phyloP scores from a whole-genome alignment of 768 basidiomycete species.

The Lactarius sp. region DNA sequence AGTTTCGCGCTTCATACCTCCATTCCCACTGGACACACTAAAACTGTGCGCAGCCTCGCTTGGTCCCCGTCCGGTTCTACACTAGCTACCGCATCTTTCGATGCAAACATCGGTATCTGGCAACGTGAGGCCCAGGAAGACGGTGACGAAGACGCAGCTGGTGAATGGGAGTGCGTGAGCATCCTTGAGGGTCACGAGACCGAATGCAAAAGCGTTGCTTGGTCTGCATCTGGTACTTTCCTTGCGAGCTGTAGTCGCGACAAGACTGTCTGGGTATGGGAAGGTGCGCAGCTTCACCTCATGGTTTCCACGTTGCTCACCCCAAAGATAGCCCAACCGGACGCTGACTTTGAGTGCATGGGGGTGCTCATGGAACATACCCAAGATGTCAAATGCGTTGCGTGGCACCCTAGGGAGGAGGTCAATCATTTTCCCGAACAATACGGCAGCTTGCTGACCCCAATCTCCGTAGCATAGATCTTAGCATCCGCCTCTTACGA shows the following conservation, averaged over 20 bases:
- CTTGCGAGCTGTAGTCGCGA: conserved; percentile 95
- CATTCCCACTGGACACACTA: conserved; percentile 79
- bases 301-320: conserved; percentile 2
- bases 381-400: conserved; percentile 93
- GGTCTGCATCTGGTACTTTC: conserved; percentile 42
- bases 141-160: conserved; percentile 30
- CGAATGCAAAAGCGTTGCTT: conserved; percentile 72
- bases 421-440: conserved; percentile 30
- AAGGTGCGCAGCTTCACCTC: conserved; percentile 50
- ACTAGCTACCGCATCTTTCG: conserved; percentile 91
- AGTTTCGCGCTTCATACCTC: conserved; percentile 54
- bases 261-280: conserved; percentile 99
- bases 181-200: conserved; percentile 93
- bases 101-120: conserved; percentile 90
- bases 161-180: conserved; percentile 84
- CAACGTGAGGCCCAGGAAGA: conserved; percentile 55
- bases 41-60: conserved; percentile 80
- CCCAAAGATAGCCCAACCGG: conserved; percentile 66
- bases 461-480: conserved; percentile 50
- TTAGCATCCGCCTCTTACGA: conserved; percentile 97
- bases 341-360: conserved; percentile 91
- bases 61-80: conserved; percentile 88
- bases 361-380: conserved; percentile 94
- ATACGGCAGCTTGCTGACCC: conserved; percentile 14
- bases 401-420: conserved; percentile 96